Conservation (phyloP, 169 alveolate species). For the Babesia ovata region DNA sequence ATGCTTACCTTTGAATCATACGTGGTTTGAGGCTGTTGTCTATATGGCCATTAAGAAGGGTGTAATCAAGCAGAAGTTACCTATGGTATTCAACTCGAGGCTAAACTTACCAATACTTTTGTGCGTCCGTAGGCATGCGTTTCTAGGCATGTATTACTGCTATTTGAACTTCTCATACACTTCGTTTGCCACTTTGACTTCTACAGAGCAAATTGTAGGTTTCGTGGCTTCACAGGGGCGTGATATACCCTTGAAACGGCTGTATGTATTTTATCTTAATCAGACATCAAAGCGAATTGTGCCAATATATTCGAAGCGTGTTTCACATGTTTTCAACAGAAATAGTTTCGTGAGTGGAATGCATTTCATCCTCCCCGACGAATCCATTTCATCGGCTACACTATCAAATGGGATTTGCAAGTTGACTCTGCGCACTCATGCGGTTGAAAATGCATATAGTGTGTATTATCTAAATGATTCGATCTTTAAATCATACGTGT, state of each 20-base stretch:
- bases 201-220: conserved; percentile 24
- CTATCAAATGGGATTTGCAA: conserved; percentile 2
- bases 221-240: not conserved
- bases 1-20: conserved; percentile 34
- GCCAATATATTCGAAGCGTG: not conserved
- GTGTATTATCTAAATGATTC: conserved; percentile 2
- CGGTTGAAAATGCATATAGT: not conserved
- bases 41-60: conserved; percentile 32
- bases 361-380: conserved; percentile 5
- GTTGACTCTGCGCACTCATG: not conserved
- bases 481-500: conserved; percentile 11
- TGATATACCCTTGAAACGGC: conserved; percentile 16
- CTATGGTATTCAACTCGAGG: conserved; percentile 6
- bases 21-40: conserved; percentile 60
- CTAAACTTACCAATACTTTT: conserved; percentile 47
- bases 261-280: conserved; percentile 12
- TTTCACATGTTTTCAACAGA: not conserved
- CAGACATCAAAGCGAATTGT: not conserved
- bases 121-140: conserved; percentile 33
- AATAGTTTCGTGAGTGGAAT: conserved; percentile 10
- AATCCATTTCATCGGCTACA: not conserved
- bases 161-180: conserved; percentile 37
- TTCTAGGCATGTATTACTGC: conserved; percentile 37
- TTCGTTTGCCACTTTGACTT: conserved; percentile 46
- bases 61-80: not conserved